Evolutionary conservation across 148 eudicot species (phyloP).

Genomic region (Fagopyrum esculentum): DNA sequence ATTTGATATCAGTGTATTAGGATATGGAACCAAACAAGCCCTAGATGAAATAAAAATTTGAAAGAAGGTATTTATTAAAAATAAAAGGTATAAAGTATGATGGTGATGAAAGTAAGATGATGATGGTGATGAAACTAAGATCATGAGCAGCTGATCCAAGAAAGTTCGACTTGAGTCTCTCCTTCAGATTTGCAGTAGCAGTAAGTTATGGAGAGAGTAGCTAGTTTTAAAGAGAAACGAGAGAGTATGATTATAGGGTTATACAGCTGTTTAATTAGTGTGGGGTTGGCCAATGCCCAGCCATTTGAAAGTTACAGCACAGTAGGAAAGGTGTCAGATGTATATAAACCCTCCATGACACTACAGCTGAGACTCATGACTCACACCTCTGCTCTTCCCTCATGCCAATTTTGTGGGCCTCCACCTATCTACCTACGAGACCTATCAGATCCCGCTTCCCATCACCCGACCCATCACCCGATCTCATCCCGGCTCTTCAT

Average conservation of each 20-base stretch:
- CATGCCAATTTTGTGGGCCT: background rate
- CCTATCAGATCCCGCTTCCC: background rate
- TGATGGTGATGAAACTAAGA: background rate
- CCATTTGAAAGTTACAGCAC: conserved; percentile 9
- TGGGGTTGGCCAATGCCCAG: conserved; percentile 7
- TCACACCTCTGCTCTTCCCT: background rate
- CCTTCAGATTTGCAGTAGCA: background rate
- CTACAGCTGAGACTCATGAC: background rate
- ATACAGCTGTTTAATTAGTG: conserved; percentile 8
- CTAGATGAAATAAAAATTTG: too few species aligned
- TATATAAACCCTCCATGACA: background rate
- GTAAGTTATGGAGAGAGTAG: background rate
- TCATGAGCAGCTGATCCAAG: conserved; percentile 2
- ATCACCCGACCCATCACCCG: background rate
- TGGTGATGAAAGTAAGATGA: background rate
- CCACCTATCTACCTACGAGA: background rate
- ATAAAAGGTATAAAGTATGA: background rate
- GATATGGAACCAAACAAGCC: too few species aligned
- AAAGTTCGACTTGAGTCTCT: conserved; percentile 2
- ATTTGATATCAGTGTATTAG: too few species aligned
- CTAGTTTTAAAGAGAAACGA: background rate
- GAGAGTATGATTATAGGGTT: background rate
- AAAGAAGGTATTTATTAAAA: background rate
- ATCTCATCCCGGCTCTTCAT: background rate
- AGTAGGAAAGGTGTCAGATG: background rate